These are phyloP conservation scores for Euclidium syriacum DNA, from an alignment of 345 rosid species.

Conservation along the genomic window DNA sequence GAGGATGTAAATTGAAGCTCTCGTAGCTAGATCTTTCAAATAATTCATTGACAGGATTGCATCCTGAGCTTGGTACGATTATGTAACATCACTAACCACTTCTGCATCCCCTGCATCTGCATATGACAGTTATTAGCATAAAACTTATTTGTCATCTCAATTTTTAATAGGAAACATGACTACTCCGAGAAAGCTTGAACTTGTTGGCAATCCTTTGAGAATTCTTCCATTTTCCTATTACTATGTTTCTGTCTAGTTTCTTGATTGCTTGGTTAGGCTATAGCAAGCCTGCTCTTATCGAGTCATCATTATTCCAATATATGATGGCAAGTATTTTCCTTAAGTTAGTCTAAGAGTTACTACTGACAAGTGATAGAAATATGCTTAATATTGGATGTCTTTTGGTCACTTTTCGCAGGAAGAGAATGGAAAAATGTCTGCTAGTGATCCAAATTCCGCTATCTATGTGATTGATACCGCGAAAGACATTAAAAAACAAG, in stretches of 20 bases:
- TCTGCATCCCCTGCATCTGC: slow-evolving; percentile 9
- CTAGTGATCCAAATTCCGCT: slow-evolving; percentile 95
- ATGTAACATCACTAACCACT: slow-evolving; percentile 16
- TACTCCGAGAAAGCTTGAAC: slow-evolving; percentile 66
- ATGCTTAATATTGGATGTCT: not conserved
- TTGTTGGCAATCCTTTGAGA: slow-evolving; percentile 80
- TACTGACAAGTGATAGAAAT: slow-evolving; percentile 3
- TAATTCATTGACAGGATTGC: slow-evolving; percentile 83
- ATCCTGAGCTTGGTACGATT: slow-evolving; percentile 77
- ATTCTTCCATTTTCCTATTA: slow-evolving; percentile 49
- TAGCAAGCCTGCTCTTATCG: slow-evolving; percentile 88
- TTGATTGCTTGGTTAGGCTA: slow-evolving; percentile 45
- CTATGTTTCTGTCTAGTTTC: slow-evolving; percentile 8
- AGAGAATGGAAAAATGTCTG: slow-evolving; percentile 94
- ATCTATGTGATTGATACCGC: slow-evolving; percentile 87
- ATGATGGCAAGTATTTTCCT: slow-evolving; percentile 52
- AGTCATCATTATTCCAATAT: slow-evolving; percentile 76
- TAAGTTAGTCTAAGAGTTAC: not conserved
- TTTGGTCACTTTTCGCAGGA: slow-evolving; percentile 50
- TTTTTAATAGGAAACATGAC: slow-evolving; percentile 69
- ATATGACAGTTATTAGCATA: not conserved
- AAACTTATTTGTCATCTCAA: not conserved
- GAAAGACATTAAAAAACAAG: slow-evolving; percentile 74
- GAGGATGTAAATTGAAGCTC: slow-evolving; percentile 65
- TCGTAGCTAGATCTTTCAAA: slow-evolving; percentile 88